Conservation (phyloP, 106 monocot genomes). For the Dendrobium catenatum region DNA sequence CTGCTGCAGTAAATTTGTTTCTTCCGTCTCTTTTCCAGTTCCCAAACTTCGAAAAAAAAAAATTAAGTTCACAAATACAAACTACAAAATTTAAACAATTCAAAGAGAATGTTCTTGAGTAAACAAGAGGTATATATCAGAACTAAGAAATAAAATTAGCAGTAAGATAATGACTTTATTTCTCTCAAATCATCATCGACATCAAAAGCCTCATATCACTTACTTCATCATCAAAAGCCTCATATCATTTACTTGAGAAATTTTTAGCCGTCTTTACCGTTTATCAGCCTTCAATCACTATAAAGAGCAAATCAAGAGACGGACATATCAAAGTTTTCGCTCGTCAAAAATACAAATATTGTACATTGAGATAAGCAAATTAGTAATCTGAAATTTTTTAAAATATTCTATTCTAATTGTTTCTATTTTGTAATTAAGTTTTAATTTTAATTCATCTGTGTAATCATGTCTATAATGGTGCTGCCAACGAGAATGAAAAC, state of each 20-base stretch:
- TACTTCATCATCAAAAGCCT: neutral
- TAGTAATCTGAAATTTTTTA: neutral
- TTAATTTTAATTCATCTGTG: neutral
- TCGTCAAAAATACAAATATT: neutral
- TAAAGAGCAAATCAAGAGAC: neutral
- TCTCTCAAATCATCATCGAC: neutral
- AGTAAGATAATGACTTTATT: neutral
- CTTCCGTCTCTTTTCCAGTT: conserved; percentile 98
- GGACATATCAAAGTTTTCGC: too few relatives aligned
- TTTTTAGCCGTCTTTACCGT: neutral
- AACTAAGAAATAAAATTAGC: neutral
- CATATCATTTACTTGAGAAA: neutral
- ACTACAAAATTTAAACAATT: neutral
- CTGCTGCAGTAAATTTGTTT: conserved; percentile 81
- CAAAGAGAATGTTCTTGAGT: neutral
- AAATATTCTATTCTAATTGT: neutral
- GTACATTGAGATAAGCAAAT: neutral
- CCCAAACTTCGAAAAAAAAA: conserved; percentile 53
- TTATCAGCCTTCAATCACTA: neutral
- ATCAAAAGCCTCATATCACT: neutral
- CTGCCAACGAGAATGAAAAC: neutral
- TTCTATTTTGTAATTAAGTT: neutral
- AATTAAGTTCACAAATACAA: neutral
- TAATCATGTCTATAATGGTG: neutral
- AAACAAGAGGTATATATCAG: neutral